Evolutionary conservation across 2,329 filamentous ascomycete species (phyloP).

Genomic region (Parastagonospora avenae): DNA sequence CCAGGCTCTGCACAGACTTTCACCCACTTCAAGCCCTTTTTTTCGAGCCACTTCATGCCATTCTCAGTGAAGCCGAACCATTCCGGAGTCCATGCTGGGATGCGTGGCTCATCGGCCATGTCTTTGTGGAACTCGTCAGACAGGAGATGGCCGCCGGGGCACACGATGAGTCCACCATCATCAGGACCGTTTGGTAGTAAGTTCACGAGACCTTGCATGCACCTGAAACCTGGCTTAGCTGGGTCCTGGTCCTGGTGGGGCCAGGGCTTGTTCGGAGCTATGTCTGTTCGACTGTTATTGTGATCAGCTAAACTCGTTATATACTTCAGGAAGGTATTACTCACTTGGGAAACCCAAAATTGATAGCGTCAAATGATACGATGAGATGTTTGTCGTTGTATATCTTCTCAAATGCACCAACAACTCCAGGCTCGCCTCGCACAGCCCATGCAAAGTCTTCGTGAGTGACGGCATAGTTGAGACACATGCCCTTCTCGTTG

Average conservation of each 20-base stretch:
- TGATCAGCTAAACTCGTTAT: not conserved
- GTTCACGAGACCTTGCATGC: slow-evolving; percentile 59
- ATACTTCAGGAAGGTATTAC: not conserved
- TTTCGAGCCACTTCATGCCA: slow-evolving; percentile 50
- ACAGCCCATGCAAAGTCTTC: slow-evolving; percentile 51
- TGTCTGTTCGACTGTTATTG: slow-evolving; percentile 26
- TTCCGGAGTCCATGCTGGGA: slow-evolving; percentile 37
- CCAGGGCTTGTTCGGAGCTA: slow-evolving; percentile 39
- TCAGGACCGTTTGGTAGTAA: slow-evolving; percentile 44
- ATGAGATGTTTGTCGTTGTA: slow-evolving; percentile 46
- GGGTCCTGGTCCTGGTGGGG: slow-evolving; percentile 41
- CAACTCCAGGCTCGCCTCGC: slow-evolving; percentile 46
- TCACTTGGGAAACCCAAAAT: slow-evolving; percentile 41
- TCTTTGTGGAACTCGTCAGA: slow-evolving; percentile 38
- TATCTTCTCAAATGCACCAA: slow-evolving; percentile 44
- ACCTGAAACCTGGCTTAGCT: slow-evolving; percentile 54
- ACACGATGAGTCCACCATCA: slow-evolving; percentile 47
- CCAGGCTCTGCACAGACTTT: slow-evolving; percentile 52
- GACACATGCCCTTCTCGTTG: slow-evolving; percentile 27
- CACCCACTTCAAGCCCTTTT: slow-evolving; percentile 44
- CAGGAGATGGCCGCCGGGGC: slow-evolving; percentile 36
- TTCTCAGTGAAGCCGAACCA: slow-evolving; percentile 43
- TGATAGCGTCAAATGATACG: slow-evolving; percentile 47
- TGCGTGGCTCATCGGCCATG: slow-evolving; percentile 31
- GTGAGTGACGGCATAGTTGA: slow-evolving; percentile 45